Evolutionary conservation across 2,329 filamentous ascomycete genomes (phyloP).

Genomic region (Penicillium paneum): DNA sequence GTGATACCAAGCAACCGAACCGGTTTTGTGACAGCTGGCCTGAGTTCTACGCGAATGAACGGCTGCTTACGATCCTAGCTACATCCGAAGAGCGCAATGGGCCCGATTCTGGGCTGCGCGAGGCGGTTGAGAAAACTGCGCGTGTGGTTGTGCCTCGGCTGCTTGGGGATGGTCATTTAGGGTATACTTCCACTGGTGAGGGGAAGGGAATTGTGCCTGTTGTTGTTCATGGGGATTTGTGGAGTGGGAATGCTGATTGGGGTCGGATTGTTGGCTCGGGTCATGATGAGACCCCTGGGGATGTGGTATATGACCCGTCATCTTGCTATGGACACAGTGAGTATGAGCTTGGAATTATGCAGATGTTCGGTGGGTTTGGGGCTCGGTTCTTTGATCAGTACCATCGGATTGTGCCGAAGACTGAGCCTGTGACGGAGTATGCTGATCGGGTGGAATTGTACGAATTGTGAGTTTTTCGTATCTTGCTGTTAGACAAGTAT

Average conservation of each 20-base stretch:
- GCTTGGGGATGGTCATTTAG: conserved; percentile 66
- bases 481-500: background rate
- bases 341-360: conserved; percentile 91
- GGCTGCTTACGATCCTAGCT: conserved; percentile 64
- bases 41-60: conserved; percentile 76
- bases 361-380: conserved; percentile 90
- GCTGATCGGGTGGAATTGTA: conserved; percentile 79
- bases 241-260: conserved; percentile 76
- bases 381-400: conserved; percentile 72
- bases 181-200: conserved; percentile 39
- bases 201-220: conserved; percentile 67
- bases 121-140: conserved; percentile 64
- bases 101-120: conserved; percentile 58
- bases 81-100: conserved; percentile 62
- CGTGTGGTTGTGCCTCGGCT: conserved; percentile 68
- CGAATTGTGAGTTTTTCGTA: conserved; percentile 61
- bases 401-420: conserved; percentile 68
- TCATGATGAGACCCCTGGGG: conserved; percentile 54
- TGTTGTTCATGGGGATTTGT: conserved; percentile 87
- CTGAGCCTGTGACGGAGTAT: conserved; percentile 77
- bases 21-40: conserved; percentile 70
- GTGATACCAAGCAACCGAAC: conserved; percentile 79
- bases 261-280: conserved; percentile 57
- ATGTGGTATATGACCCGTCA: conserved; percentile 79
- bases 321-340: conserved; percentile 82